phyloP scores from a whole-genome alignment of 2,329 filamentous ascomycete genomes.

The Trichoderma arundinaceum region DNA sequence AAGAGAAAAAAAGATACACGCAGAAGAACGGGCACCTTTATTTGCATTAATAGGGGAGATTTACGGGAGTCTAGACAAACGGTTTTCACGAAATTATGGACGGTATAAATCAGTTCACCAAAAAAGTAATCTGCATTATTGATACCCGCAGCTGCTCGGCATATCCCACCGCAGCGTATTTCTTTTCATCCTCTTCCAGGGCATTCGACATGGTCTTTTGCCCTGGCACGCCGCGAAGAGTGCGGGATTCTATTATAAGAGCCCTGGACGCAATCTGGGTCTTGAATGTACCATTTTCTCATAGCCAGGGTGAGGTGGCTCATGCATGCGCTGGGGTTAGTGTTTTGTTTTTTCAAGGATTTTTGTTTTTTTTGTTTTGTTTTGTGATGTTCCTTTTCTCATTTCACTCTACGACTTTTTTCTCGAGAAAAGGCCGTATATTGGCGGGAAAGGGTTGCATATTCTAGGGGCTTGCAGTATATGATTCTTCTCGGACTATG shows the following conservation, averaged over 20 bases:
- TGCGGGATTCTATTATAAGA: slow-evolving; percentile 17
- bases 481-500: neutral
- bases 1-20: slow-evolving; percentile 4
- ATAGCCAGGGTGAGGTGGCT: slow-evolving; percentile 17
- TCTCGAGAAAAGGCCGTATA: slow-evolving; percentile 6
- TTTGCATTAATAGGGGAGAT: slow-evolving; percentile 35
- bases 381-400: slow-evolving; percentile 3
- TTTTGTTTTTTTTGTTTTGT: slow-evolving; percentile 7
- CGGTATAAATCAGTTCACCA: slow-evolving; percentile 39
- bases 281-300: slow-evolving; percentile 19
- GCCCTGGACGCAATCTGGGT: slow-evolving; percentile 2
- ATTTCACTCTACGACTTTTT: slow-evolving; percentile 19
- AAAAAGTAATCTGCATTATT: slow-evolving; percentile 44
- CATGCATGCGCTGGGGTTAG: slow-evolving; percentile 22
- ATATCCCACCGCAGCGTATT: slow-evolving; percentile 24
- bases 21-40: slow-evolving; percentile 3
- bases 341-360: slow-evolving; percentile 8
- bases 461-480: slow-evolving; percentile 16
- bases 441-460: slow-evolving; percentile 24
- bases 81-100: slow-evolving; percentile 40
- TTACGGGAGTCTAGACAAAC: slow-evolving; percentile 37
- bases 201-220: slow-evolving; percentile 1
- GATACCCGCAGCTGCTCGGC: slow-evolving; percentile 40
- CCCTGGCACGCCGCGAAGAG: slow-evolving; percentile 12
- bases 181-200: slow-evolving; percentile 28